phyloP scores from a whole-genome alignment of 2,329 filamentous ascomycete genomes.

The Stachybotrys chlorohalonatus region DNA sequence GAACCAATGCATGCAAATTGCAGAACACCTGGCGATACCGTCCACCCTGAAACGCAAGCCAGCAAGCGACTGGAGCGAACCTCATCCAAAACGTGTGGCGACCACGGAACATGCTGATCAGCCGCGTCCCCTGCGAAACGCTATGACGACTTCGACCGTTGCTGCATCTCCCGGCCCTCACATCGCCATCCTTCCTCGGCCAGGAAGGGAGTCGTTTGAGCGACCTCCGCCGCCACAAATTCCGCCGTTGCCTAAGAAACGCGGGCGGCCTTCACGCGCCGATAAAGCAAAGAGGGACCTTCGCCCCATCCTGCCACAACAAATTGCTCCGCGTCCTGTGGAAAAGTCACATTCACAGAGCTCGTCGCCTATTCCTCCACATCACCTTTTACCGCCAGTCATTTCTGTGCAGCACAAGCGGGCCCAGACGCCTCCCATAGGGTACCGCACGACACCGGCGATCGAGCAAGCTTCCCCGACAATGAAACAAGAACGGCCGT shows the following conservation, averaged over 20 bases:
- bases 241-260: constrained; percentile 24
- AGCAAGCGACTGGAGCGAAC: constrained; percentile 21
- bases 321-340: constrained; percentile 19
- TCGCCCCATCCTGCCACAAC: constrained; percentile 21
- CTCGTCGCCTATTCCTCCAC: background rate
- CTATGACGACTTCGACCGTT: constrained; percentile 1
- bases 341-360: background rate
- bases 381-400: constrained; percentile 8
- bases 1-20: constrained; percentile 33
- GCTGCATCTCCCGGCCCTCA: constrained; percentile 1
- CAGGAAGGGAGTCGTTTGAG: constrained; percentile 6
- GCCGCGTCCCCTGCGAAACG: background rate
- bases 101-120: constrained; percentile 6
- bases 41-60: constrained; percentile 24
- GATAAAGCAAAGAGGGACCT: constrained; percentile 27
- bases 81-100: constrained; percentile 22
- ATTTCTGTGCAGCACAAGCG: background rate
- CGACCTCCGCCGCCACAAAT: constrained; percentile 3
- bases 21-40: constrained; percentile 26
- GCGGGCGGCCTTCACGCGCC: constrained; percentile 35
- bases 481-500: background rate
- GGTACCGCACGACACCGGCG: background rate
- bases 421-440: background rate
- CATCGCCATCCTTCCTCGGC: constrained; percentile 15
- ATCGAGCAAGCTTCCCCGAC: background rate